Conservation (phyloP, 176 grass and related monocot species). For the Cenchrus purpureus region DNA sequence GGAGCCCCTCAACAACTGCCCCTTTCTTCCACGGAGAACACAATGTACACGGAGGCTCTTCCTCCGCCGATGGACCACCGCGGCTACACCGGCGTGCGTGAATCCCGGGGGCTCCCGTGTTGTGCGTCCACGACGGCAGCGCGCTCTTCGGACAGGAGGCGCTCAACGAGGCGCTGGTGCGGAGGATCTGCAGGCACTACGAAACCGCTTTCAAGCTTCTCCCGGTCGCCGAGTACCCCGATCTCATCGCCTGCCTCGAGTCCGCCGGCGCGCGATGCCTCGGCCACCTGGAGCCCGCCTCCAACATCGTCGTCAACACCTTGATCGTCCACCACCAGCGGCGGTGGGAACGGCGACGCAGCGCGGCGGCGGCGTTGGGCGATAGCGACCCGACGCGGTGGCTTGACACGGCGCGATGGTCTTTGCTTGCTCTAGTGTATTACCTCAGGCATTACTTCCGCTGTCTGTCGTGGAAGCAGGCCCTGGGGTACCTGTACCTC, state of each 20-base stretch:
- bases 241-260: neutral
- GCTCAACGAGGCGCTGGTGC: neutral
- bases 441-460: neutral
- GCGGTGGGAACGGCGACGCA: too few relatives aligned
- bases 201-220: neutral
- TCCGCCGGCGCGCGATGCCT: neutral
- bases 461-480: neutral
- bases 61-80: neutral
- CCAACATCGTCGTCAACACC: neutral
- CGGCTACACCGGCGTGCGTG: neutral
- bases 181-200: neutral
- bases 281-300: neutral
- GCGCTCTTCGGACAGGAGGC: neutral
- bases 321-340: neutral
- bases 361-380: neutral
- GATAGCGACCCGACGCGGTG: neutral
- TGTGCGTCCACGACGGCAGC: neutral
- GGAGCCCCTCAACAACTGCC: too few relatives aligned
- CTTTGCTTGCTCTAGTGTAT: neutral
- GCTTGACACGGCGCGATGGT: neutral
- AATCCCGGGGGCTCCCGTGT: neutral
- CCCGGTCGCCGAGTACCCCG: neutral
- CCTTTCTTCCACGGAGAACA: too few relatives aligned
- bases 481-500: neutral
- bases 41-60: neutral